phyloP scores from a whole-genome alignment of 352 stramenopile genomes.

The Phytophthora pini region DNA sequence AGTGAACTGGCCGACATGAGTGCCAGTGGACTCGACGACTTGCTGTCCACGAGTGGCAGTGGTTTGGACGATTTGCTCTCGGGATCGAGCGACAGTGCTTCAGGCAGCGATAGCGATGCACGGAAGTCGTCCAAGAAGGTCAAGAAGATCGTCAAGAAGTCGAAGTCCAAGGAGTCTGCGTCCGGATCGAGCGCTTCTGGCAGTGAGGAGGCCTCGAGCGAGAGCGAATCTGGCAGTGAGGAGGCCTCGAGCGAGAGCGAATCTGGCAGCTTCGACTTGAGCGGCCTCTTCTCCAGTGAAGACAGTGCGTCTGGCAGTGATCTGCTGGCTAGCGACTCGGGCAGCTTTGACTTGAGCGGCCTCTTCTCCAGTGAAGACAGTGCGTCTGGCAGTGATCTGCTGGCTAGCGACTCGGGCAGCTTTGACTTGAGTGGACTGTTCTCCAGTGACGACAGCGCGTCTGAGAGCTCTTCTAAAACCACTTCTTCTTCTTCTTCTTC shows the following conservation, averaged over 20 bases:
- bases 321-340: neutral
- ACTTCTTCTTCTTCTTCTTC: neutral
- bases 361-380: no score
- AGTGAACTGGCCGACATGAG: neutral
- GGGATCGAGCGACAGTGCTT: neutral
- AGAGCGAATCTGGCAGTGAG: neutral
- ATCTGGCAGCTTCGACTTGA: neutral
- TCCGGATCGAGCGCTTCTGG: neutral
- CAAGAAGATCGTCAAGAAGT: neutral
- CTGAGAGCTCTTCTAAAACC: neutral
- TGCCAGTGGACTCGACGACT: neutral
- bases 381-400: no score
- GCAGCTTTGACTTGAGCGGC: neutral
- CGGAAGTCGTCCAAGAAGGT: no score
- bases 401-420: neutral
- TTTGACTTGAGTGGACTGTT: neutral
- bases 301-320: conserved; percentile 11
- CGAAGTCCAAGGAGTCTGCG: neutral
- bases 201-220: neutral
- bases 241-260: neutral
- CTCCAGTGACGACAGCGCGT: neutral
- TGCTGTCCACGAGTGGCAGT: neutral
- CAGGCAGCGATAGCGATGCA: neutral
- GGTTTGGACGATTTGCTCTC: conserved; percentile 1
- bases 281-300: neutral